Evolutionary conservation across 2,329 filamentous ascomycete genomes (phyloP), one percentile per base, ranked within the genome.

Genomic region (Cryphonectria japonica): DNA sequence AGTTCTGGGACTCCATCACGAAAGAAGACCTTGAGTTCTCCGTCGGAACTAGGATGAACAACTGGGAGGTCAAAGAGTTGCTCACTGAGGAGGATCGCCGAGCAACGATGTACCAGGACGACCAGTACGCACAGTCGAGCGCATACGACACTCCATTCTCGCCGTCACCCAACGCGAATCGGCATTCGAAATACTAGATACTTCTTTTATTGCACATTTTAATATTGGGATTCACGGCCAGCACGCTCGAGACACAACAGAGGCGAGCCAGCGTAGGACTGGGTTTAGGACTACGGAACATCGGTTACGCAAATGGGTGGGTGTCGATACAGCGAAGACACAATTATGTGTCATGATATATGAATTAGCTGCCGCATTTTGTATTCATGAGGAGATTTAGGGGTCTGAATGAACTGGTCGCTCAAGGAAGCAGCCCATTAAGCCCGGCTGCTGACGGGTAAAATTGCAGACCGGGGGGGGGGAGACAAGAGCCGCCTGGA

Each of bases 1-100:
- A 96, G 94, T 99, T 97, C 85, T 99, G 96, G 96, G 96, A 99
- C 79, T 98, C 95, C 22, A 99, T 99, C 81, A 99, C 96, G 32
- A 94, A 93, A 79, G 96, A 99, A 83, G 96, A 99, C 80, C 91
- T 99, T 75, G 96, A 99, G 80, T 99, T 99, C 82, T 97, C 94
- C 2, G 96, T 99, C 66, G 95, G 95, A 75, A 94, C 94, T 71
- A 93, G 95, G 80, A 92, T 93, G 83, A 97, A 97, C 84, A 98
- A 96, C 81, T 99, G 96, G 96, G 96, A 99, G 79, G 92, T 98
- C 79, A 98, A 98, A 84, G 95, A 98, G 74, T 86, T 93, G 14
- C 86, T 96, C 26, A 89, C 91, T 61, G 93, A 96, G 75, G 93
- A 96, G 70, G 93, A 95, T 71, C 91, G 92, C 72, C 88, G 92